phyloP scores from a whole-genome alignment of 164 flowering plant species.

The Chimonanthus praecox region DNA sequence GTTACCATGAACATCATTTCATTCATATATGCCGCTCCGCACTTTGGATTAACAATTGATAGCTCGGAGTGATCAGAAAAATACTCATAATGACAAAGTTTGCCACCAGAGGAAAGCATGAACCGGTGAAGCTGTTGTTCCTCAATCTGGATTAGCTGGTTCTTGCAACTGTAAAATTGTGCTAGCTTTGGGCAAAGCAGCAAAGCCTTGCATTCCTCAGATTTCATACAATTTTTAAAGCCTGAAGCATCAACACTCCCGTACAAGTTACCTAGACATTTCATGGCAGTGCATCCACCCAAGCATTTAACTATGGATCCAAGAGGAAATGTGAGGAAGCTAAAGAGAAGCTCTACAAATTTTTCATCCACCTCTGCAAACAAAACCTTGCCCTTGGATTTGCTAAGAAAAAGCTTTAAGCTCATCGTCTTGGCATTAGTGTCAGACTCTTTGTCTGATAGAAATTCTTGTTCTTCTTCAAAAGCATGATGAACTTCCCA shows the following conservation, averaged over 20 bases:
- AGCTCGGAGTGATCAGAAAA: no score
- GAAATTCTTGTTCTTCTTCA: background rate
- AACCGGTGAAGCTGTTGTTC: background rate
- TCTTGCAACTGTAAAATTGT: background rate
- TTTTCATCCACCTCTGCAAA: constrained; percentile 9
- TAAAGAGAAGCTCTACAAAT: constrained; percentile 18
- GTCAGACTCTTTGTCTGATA: background rate
- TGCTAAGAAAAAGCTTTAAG: background rate
- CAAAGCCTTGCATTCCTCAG: constrained; percentile 1
- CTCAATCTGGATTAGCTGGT: background rate
- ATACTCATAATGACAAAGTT: no score
- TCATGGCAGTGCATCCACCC: background rate
- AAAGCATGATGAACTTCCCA: background rate
- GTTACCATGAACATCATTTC: constrained; percentile 4
- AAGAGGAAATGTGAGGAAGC: constrained; percentile 18
- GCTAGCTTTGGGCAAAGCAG: background rate
- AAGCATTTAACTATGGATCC: constrained; percentile 10
- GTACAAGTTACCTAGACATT: constrained; percentile 1
- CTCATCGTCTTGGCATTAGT: background rate
- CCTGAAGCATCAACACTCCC: background rate
- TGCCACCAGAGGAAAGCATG: background rate
- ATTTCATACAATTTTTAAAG: background rate
- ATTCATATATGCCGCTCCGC: background rate
- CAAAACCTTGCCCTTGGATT: background rate
- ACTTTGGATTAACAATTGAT: background rate